These are phyloP conservation scores for Capronia americana DNA, from an alignment of 2,329 filamentous ascomycete genomes.

Conservation along the genomic window DNA sequence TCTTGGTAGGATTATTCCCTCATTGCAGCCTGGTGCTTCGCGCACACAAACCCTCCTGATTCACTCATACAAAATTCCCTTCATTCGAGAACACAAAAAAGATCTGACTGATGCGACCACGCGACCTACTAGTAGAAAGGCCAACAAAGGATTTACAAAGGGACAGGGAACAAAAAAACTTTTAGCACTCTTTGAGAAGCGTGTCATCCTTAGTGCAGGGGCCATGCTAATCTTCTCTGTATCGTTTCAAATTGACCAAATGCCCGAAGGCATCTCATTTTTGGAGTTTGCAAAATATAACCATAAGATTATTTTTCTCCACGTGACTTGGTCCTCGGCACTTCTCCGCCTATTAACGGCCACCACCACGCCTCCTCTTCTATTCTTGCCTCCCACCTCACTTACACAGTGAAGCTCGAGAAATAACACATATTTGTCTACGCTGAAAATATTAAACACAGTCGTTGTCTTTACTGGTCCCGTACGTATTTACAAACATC, in stretches of 20 bases:
- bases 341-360: not conserved
- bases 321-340: not conserved
- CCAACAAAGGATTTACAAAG: not conserved
- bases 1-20: not conserved
- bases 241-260: constrained; percentile 72
- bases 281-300: constrained; percentile 24
- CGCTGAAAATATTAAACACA: not conserved
- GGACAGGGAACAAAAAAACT: constrained; percentile 62
- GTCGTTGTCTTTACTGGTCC: not conserved
- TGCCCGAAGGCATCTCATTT: constrained; percentile 52
- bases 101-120: not conserved
- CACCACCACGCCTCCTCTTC: no score
- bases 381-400: not conserved
- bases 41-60: not conserved
- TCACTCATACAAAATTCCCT: not conserved
- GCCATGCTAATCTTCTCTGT: constrained; percentile 84
- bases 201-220: constrained; percentile 76
- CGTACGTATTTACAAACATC: not conserved
- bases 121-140: not conserved
- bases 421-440: not conserved
- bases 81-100: not conserved
- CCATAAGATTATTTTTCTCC: not conserved
- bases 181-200: constrained; percentile 79
- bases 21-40: not conserved
- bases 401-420: not conserved